Evolutionary conservation across 78 protist species (phyloP).

Genomic region (Dictyostelium intermedium): DNA sequence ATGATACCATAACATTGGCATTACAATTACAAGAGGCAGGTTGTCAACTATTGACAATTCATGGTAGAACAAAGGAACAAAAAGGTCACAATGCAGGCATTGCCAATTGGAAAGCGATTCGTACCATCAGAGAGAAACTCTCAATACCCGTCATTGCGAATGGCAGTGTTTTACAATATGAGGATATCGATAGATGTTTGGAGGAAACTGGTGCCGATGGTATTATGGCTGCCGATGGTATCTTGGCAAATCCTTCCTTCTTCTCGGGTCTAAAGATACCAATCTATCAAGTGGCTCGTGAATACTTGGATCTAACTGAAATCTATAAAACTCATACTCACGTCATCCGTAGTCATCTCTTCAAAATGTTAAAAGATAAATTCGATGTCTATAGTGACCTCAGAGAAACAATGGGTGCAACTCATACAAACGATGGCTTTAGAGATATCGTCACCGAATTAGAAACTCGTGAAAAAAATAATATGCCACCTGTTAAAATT

Average conservation of each 20-base stretch:
- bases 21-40: conserved; percentile 78
- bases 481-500: not conserved
- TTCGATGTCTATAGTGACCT: conserved; percentile 32
- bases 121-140: conserved; percentile 11
- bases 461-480: conserved; percentile 7
- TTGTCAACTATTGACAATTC: conserved; percentile 82
- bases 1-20: conserved; percentile 79
- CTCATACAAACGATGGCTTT: not conserved
- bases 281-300: conserved; percentile 21
- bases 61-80: conserved; percentile 78
- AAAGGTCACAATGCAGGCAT: conserved; percentile 14
- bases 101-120: conserved; percentile 59
- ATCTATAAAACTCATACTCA: not conserved
- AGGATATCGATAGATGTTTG: conserved; percentile 66
- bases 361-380: conserved; percentile 42
- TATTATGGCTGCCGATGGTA: conserved; percentile 83
- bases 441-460: conserved; percentile 13
- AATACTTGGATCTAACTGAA: conserved; percentile 19
- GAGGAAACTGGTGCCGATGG: conserved; percentile 77
- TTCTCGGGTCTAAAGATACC: conserved; percentile 37
- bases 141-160: conserved; percentile 87
- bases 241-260: conserved; percentile 60
- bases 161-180: conserved; percentile 66
- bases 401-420: not conserved
- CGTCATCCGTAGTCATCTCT: conserved; percentile 13